Conservation (phyloP, 306 rosid species). For the Chamaecrista fasciculata region DNA sequence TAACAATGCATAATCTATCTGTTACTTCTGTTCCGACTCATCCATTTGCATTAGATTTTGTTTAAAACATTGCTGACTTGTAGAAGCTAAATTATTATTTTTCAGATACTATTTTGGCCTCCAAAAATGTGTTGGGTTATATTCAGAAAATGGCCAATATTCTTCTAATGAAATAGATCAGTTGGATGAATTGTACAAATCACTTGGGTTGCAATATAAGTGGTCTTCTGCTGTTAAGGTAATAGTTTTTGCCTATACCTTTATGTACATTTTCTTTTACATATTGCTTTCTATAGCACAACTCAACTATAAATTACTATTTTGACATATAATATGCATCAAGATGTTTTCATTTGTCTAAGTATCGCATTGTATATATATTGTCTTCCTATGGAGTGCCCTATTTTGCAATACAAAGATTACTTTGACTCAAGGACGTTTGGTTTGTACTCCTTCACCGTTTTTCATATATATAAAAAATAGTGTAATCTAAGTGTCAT, state of each 20-base stretch:
- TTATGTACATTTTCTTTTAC: not conserved
- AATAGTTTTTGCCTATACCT: conserved; percentile 23
- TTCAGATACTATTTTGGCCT: conserved; percentile 92
- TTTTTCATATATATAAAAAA: no score
- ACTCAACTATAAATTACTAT: not conserved
- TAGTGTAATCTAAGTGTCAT: not conserved
- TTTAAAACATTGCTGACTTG: not conserved
- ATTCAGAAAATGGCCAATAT: conserved; percentile 61
- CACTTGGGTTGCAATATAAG: conserved; percentile 68
- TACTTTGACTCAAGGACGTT: not conserved
- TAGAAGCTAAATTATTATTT: conserved; percentile 15
- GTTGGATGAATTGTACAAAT: conserved; percentile 71
- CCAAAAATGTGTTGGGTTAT: conserved; percentile 83
- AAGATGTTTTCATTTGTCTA: not conserved
- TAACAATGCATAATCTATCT: not conserved
- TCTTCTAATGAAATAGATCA: conserved; percentile 65
- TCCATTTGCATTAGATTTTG: not conserved
- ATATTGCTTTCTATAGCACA: not conserved
- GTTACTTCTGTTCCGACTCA: not conserved
- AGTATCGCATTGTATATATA: not conserved
- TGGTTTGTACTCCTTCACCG: no score
- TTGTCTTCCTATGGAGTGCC: not conserved
- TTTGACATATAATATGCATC: not conserved
- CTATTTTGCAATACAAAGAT: not conserved
- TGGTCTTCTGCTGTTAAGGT: conserved; percentile 99